Base-by-base conservation (phyloP, 441 rosid species). In the Adansonia grandidieri region DNA sequence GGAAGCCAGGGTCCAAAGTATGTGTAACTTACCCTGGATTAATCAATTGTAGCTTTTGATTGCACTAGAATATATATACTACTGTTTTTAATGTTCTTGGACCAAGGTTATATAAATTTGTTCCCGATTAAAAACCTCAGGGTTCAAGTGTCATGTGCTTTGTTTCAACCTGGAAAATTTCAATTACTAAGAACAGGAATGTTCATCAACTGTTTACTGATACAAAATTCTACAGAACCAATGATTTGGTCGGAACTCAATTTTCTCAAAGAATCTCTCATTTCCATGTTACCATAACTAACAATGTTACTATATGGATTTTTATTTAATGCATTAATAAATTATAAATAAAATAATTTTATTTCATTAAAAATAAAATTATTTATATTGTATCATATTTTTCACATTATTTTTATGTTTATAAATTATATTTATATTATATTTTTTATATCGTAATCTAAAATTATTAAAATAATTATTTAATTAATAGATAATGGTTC, bases 1-100 rank as follows among this genome's bases (percentile, higher is more conserved):
- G 90, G 74, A 51, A 79, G 79, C 14, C 82, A 57, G 64, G 82
- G 64, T 45, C n/a, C 80, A 6, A 91, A 93, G 81, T 63, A 15
- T 51, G 89, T 88, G 56, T 90, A 80, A 85, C 20, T 72, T 19
- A 11, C 4, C 74, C 4, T 15, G 24, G 45, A 24, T 80, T 53
- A 9, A 19, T 48, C 28, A 24, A 24, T 5, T 67, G 40, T 6
- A 73, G 72, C 40, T 72, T 64, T 61, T 66, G 65, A 53, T 66
- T 63, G 76, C 48, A 53, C 8, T 71, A 1, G 28, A 24, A 47
- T 1, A 37, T 61, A 61, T 17, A 50, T 61, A 42, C 10, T 10
- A 42, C 45, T 45, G 32, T 28, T 68, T 68, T 68, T n/a, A 19
- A 68, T 45, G 56, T 5, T 5, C 17, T 68, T 68, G 40, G 57